These are phyloP conservation scores for Lepidium sativum DNA, from an alignment of 345 rosid species.

Conservation along the genomic window DNA sequence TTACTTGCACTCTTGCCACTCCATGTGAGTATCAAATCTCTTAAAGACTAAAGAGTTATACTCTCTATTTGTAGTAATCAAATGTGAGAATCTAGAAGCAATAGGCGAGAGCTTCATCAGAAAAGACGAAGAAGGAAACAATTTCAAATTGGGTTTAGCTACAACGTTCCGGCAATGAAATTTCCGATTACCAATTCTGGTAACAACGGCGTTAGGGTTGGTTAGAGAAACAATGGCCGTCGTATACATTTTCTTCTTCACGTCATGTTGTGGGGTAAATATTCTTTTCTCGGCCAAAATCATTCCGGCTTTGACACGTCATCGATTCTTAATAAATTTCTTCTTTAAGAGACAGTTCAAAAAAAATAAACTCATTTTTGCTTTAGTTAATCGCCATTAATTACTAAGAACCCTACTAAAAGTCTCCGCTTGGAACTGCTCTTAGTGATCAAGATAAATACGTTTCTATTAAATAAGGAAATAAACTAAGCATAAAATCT, in stretches of 20 bases:
- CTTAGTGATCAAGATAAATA: not conserved
- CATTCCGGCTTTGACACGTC: too few species aligned
- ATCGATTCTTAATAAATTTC: too few species aligned
- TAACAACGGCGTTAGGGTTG: not conserved
- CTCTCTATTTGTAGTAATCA: conserved; percentile 30
- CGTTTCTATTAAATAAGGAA: not conserved
- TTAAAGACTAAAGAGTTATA: not conserved
- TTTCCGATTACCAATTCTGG: not conserved
- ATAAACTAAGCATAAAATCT: conserved; percentile 20
- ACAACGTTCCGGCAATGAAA: not conserved
- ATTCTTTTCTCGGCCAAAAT: too few species aligned
- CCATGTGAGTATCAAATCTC: conserved; percentile 44
- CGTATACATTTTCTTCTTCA: too few species aligned
- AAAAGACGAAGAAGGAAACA: not conserved
- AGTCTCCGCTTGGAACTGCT: too few species aligned
- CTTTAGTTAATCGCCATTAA: too few species aligned
- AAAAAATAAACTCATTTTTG: too few species aligned
- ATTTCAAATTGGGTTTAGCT: conserved; percentile 15
- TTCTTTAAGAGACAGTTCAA: too few species aligned
- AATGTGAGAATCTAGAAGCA: conserved; percentile 28
- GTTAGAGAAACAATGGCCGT: too few species aligned
- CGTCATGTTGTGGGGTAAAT: too few species aligned
- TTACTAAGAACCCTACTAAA: too few species aligned
- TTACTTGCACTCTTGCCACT: conserved; percentile 97
- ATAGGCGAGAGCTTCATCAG: conserved; percentile 27